Evolutionary conservation across 169 alveolate genomes (phyloP).

Genomic region (Eimeria sp.): DNA sequence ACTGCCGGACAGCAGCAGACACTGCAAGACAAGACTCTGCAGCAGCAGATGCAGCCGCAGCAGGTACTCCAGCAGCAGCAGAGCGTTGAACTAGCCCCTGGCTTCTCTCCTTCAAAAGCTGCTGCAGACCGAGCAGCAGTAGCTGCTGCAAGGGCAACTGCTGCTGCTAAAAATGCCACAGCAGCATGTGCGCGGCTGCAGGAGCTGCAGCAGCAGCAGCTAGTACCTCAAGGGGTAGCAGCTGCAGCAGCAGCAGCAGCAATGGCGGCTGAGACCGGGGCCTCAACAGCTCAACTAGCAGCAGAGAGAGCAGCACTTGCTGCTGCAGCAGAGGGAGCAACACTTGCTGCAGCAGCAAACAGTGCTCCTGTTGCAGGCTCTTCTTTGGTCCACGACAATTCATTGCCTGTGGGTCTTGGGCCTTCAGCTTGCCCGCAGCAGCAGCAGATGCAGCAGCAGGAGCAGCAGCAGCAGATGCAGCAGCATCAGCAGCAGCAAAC

Average conservation of each 20-base stretch:
- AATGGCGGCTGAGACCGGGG: conserved; percentile 27
- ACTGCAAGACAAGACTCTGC: background rate
- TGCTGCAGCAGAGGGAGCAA: conserved; percentile 44
- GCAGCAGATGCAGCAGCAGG: conserved; percentile 42
- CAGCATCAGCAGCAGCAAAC: conserved; percentile 49
- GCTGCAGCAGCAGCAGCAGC: conserved; percentile 46
- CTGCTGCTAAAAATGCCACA: conserved; percentile 54
- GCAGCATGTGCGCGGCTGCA: conserved; percentile 67
- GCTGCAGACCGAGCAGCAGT: conserved; percentile 60
- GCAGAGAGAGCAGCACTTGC: conserved; percentile 44
- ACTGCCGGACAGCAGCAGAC: background rate
- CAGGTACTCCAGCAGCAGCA: conserved; percentile 43
- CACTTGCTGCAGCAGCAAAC: conserved; percentile 40
- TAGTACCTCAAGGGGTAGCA: conserved; percentile 4
- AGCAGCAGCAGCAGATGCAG: conserved; percentile 43
- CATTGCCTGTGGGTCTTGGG: background rate
- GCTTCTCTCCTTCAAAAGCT: conserved; percentile 44
- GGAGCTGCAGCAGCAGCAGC: conserved; percentile 33
- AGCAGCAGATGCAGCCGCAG: background rate
- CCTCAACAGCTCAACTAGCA: conserved; percentile 56
- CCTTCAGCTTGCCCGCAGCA: background rate
- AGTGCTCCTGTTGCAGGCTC: background rate
- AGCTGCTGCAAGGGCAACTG: conserved; percentile 43
- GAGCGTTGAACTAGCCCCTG: background rate
- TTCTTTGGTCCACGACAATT: conserved; percentile 3